These are phyloP conservation scores for Leccinum disarticulatum DNA, from an alignment of 768 basidiomycete species.

Conservation along the genomic window DNA sequence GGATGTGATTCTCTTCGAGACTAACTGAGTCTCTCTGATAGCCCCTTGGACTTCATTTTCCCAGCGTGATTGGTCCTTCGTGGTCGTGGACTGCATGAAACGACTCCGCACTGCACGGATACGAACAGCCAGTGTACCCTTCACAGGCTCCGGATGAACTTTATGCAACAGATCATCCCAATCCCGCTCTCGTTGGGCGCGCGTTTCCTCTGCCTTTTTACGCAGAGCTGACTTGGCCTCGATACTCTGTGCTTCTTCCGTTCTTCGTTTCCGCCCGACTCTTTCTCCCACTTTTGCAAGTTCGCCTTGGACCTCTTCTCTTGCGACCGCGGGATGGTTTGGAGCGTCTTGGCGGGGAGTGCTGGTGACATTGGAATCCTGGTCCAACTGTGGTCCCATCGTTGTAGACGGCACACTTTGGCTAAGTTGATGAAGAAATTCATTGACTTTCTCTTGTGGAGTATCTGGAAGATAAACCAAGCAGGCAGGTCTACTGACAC, in stretches of 20 bases:
- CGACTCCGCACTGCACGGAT: conserved; percentile 54
- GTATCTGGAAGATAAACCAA: conserved; percentile 66
- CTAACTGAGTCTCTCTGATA: conserved; percentile 54
- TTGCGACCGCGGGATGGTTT: conserved; percentile 43
- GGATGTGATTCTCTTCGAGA: conserved; percentile 45
- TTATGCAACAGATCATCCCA: conserved; percentile 60
- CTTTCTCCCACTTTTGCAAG: conserved; percentile 43
- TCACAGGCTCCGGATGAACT: conserved; percentile 54
- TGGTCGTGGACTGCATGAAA: conserved; percentile 59
- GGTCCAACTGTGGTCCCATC: conserved; percentile 38
- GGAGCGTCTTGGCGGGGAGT: conserved; percentile 52
- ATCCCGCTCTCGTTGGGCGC: conserved; percentile 55
- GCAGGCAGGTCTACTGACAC: conserved; percentile 55
- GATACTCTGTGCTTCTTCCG: conserved; percentile 33
- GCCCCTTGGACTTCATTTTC: conserved; percentile 58
- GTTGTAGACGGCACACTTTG: conserved; percentile 34
- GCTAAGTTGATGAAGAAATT: conserved; percentile 57
- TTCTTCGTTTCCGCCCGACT: conserved; percentile 32
- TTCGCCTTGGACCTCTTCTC: conserved; percentile 40
- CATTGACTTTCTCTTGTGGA: conserved; percentile 50
- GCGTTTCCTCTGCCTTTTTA: conserved; percentile 65
- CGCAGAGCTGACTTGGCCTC: conserved; percentile 55
- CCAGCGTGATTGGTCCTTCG: conserved; percentile 56
- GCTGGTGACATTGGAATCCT: conserved; percentile 52
- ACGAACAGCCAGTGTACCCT: conserved; percentile 47